Base-by-base conservation (phyloP, 345 rosid genomes). In the Garcia nutans region DNA sequence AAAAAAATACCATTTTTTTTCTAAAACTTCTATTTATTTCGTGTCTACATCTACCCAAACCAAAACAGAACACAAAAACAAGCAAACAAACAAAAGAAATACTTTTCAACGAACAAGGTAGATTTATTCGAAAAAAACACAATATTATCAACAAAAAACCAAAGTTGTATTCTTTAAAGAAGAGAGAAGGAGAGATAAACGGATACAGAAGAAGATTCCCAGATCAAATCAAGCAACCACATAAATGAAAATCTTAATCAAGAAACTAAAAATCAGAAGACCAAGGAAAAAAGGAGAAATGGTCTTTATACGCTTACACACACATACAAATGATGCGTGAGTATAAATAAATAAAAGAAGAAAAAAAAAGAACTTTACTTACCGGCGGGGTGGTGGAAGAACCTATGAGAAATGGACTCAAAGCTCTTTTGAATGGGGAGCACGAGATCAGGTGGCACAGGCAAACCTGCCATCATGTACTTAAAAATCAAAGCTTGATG, bases 401-500 rank as follows among this genome's bases (percentile, higher is more conserved):
- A 87, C 60, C 81, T 74, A 78, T 80, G 87, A 76, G 90, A 81
- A 80, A 87, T 74, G 70, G 90, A 83, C 57, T 83, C 84, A 71
- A 80, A 85, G 77, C 87, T 82, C 70, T 84, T 87, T 77, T 87
- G 88, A 57, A 87, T 84, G 52, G 87, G 87, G 68, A 87, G 80
- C 19, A 87, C 79, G 69, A 87, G 89, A 81, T 87, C 87, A 81
- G 85, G 84, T 58, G 91, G 89, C 56, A 87, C 86, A 75, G 87
- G 91, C 69, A 87, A 64, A 74, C 91, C 91, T 41, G 91, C 88
- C 78, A 79, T 59, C 91, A 87, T 81, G 78, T 85, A 87, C 85
- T 87, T 87, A 72, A 80, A 87, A 81, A 87, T 84, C 84, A 87
- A 71, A 75, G 91, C 89, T 81, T 87, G 91, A 68, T 87, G 90